Percentiles rank a stretch among this genome's conserved stretches.
Conservation (phyloP, 2,329 filamentous ascomycete species). For the Monosporascus cannonballus region DNA sequence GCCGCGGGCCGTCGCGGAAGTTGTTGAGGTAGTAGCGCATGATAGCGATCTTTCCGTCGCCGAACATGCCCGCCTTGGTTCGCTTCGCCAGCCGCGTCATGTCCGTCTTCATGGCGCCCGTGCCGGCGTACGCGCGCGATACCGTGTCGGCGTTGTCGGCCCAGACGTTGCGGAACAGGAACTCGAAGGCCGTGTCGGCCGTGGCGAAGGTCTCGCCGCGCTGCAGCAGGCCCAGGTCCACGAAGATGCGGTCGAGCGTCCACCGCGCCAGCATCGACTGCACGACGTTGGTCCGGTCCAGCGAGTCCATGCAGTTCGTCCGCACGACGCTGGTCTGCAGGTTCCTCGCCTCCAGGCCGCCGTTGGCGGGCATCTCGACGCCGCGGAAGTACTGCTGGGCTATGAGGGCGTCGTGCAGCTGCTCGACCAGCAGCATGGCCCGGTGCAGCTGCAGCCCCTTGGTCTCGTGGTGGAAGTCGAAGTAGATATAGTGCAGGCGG, state of each 20-base stretch:
- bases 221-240: slow-evolving; percentile 73
- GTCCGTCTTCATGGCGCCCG: slow-evolving; percentile 95
- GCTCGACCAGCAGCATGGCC: slow-evolving; percentile 78
- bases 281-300: slow-evolving; percentile 95
- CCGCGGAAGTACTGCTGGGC: slow-evolving; percentile 90
- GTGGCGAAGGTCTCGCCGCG: slow-evolving; percentile 69
- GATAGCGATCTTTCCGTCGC: slow-evolving; percentile 82
- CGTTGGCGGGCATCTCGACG: slow-evolving; percentile 74
- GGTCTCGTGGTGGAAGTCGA: slow-evolving; percentile 97
- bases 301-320: slow-evolving; percentile 98
- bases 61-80: slow-evolving; percentile 76
- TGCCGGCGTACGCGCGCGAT: slow-evolving; percentile 87
- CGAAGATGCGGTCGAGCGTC: slow-evolving; percentile 82
- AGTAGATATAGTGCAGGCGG: slow-evolving; percentile 91
- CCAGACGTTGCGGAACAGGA: slow-evolving; percentile 95
- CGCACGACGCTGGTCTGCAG: slow-evolving; percentile 86
- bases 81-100: slow-evolving; percentile 90
- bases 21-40: slow-evolving; percentile 92
- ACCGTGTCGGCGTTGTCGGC: slow-evolving; percentile 97
- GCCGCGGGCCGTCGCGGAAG: slow-evolving; percentile 85
- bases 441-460: slow-evolving; percentile 93
- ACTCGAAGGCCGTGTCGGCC: slow-evolving; percentile 76
- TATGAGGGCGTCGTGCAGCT: slow-evolving; percentile 67
- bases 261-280: slow-evolving; percentile 94
- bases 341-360: slow-evolving; percentile 71